Percentiles rank a stretch among this genome's conserved stretches.
Conservation (phyloP, 805 yeast genomes). For the Candida arabinofermentans region DNA sequence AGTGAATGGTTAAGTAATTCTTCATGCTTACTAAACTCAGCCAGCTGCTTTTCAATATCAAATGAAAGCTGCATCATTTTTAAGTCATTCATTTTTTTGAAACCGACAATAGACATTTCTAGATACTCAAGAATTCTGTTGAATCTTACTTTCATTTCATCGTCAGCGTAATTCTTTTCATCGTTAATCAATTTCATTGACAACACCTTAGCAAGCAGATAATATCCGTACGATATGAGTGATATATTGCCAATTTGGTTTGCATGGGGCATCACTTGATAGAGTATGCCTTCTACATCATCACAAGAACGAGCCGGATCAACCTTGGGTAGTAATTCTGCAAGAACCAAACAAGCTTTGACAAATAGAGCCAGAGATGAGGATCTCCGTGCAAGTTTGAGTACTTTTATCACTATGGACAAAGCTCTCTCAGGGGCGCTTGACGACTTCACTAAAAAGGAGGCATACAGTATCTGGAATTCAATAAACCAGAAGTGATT, state of each 20-base stretch:
- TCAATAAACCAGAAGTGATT: slow-evolving; percentile 43
- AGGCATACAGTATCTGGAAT: slow-evolving; percentile 44
- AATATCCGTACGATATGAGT: slow-evolving; percentile 36
- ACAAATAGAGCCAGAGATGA: slow-evolving; percentile 42
- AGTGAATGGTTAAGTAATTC: slow-evolving; percentile 33
- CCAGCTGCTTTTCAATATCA: slow-evolving; percentile 36
- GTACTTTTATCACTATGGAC: slow-evolving; percentile 44
- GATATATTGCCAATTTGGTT: slow-evolving; percentile 37
- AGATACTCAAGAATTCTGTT: slow-evolving; percentile 35
- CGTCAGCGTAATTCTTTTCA: neutral
- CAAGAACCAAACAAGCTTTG: slow-evolving; percentile 44
- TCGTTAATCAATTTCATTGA: slow-evolving; percentile 12
- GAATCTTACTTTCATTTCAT: slow-evolving; percentile 13
- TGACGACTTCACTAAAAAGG: slow-evolving; percentile 38
- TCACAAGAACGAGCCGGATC: slow-evolving; percentile 23
- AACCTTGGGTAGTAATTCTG: slow-evolving; percentile 39
- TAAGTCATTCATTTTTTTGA: slow-evolving; percentile 35
- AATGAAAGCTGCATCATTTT: slow-evolving; percentile 38
- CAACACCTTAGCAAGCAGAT: slow-evolving; percentile 27
- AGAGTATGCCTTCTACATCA: slow-evolving; percentile 42
- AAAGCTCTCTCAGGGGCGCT: slow-evolving; percentile 44
- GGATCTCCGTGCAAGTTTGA: slow-evolving; percentile 43
- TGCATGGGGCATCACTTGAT: slow-evolving; percentile 41
- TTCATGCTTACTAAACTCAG: slow-evolving; percentile 26
- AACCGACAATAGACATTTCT: slow-evolving; percentile 42